phyloP scores from a whole-genome alignment of 2,329 filamentous ascomycete genomes.

The Dactylonectria macrodidyma region DNA sequence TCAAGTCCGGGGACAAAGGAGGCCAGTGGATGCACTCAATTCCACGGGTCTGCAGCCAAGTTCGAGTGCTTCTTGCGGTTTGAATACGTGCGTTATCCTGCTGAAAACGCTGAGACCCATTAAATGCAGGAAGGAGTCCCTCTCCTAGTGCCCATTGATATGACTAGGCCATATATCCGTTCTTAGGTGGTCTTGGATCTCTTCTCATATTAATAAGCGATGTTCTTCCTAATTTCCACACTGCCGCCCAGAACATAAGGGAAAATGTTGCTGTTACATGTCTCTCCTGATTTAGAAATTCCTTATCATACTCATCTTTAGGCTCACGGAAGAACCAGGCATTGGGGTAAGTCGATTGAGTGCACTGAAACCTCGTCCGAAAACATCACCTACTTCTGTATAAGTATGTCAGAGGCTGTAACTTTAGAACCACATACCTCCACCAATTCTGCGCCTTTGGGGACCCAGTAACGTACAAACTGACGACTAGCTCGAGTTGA shows the following conservation, averaged over 20 bases:
- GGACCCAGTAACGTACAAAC: neutral
- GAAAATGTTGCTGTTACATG: neutral
- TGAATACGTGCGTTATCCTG: constrained; percentile 20
- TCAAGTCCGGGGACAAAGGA: constrained; percentile 9
- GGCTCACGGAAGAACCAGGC: neutral
- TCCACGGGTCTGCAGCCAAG: neutral
- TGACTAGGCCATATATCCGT: neutral
- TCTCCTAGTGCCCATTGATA: neutral
- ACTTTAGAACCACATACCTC: neutral
- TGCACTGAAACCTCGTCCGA: neutral
- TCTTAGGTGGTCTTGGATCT: neutral
- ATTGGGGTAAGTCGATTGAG: neutral
- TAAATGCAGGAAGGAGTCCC: constrained; percentile 4
- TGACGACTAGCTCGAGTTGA: neutral
- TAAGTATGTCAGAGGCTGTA: neutral
- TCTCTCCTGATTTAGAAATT: neutral
- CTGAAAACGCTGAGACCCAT: neutral
- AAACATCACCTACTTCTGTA: neutral
- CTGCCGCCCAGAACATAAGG: neutral
- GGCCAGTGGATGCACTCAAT: constrained; percentile 1
- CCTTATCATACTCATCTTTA: neutral
- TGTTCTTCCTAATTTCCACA: neutral
- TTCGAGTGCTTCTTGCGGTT: neutral
- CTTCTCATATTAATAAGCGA: neutral
- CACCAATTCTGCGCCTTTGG: neutral